Conservation (phyloP, 805 yeast genomes). For the Suhomyces xylopsoci region DNA sequence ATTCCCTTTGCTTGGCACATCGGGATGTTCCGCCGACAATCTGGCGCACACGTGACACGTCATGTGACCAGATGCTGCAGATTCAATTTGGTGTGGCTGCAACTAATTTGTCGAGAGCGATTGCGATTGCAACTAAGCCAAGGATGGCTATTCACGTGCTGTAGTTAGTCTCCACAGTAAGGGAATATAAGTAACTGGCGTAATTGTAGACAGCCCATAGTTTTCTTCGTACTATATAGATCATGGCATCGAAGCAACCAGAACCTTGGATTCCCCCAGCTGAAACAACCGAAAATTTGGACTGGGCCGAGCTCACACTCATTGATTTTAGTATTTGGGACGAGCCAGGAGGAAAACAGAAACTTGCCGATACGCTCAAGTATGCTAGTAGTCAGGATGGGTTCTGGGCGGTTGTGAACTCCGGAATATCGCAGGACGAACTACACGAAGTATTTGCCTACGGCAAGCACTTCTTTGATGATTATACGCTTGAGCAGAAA, state of each 20-base stretch:
- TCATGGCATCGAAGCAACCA: slow-evolving; percentile 1
- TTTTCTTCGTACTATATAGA: background rate
- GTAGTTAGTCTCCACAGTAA: background rate
- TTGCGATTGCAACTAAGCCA: background rate
- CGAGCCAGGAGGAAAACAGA: slow-evolving; percentile 21
- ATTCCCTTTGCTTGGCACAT: background rate
- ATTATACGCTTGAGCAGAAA: slow-evolving; percentile 26
- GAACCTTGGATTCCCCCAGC: slow-evolving; percentile 22
- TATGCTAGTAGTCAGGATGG: slow-evolving; percentile 29
- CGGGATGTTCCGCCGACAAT: background rate
- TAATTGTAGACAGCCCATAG: background rate
- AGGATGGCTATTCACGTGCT: background rate
- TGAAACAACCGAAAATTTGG: slow-evolving; percentile 24
- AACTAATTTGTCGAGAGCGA: background rate
- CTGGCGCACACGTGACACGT: background rate
- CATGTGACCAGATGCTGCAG: background rate
- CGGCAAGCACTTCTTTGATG: slow-evolving; percentile 25
- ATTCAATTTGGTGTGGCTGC: background rate
- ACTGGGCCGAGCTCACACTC: slow-evolving; percentile 30
- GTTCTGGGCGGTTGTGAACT: slow-evolving; percentile 27
- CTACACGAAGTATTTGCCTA: slow-evolving; percentile 24
- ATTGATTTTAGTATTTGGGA: slow-evolving; percentile 28
- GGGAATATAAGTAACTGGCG: background rate
- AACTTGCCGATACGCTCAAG: slow-evolving; percentile 25
- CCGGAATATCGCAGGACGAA: slow-evolving; percentile 24